Conservation (phyloP, 2,329 filamentous ascomycete species). For the Ceratocystis albifundus region DNA sequence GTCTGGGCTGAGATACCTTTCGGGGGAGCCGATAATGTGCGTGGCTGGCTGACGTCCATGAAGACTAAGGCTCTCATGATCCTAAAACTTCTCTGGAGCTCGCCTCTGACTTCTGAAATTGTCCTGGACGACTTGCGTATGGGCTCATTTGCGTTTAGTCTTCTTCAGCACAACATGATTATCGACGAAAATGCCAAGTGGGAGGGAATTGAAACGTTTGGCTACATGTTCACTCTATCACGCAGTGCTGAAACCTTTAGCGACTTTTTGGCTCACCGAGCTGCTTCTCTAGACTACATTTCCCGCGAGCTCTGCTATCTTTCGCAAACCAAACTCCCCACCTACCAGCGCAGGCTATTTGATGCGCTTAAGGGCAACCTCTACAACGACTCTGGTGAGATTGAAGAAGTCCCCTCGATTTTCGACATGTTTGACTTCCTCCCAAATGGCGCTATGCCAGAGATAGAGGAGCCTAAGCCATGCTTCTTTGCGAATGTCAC, state of each 20-base stretch:
- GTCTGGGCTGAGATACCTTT: conserved; percentile 60
- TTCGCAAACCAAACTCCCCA: conserved; percentile 56
- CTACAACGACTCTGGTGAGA: conserved; percentile 52
- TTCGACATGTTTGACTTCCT: conserved; percentile 94
- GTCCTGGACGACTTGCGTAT: conserved; percentile 69
- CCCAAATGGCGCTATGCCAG: conserved; percentile 41
- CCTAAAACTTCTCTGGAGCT: conserved; percentile 71
- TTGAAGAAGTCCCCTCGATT: conserved; percentile 58
- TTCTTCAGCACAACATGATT: conserved; percentile 60
- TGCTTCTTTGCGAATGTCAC: conserved; percentile 40
- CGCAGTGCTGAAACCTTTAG: conserved; percentile 57
- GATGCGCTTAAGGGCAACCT: conserved; percentile 70
- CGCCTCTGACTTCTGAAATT: conserved; percentile 61
- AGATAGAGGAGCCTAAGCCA: conserved; percentile 41
- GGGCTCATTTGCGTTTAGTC: conserved; percentile 66
- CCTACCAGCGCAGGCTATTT: conserved; percentile 55
- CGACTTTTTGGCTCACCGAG: conserved; percentile 66
- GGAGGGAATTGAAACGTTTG: conserved; percentile 53
- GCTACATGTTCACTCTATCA: conserved; percentile 56
- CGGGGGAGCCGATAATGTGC: conserved; percentile 45
- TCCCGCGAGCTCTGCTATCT: conserved; percentile 73
- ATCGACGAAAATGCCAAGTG: conserved; percentile 59
- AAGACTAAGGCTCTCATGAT: conserved; percentile 61
- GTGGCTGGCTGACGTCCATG: conserved; percentile 56
- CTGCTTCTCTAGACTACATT: conserved; percentile 72